A percentile compares a stretch with the other conserved stretches of the same genome.
These are phyloP conservation scores for Botryotinia globosa DNA, from an alignment of 2,329 filamentous ascomycete species.

Conservation along the genomic window DNA sequence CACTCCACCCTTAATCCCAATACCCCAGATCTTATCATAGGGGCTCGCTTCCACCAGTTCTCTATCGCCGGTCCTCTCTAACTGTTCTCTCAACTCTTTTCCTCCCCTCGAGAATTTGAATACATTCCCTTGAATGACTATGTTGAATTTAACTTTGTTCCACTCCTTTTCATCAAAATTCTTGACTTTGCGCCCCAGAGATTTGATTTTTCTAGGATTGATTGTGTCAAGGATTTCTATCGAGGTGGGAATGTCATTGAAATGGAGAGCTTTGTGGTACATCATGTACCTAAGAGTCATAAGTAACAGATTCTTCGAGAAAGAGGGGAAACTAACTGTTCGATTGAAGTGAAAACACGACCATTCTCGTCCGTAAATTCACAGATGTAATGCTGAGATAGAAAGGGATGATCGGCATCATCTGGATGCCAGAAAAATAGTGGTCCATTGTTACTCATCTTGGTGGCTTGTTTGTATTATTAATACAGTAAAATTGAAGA, in stretches of 20 bases:
- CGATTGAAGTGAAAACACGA: background rate
- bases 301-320: too few relatives aligned
- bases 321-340: background rate
- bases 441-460: background rate
- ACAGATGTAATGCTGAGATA: slow-evolving; percentile 4
- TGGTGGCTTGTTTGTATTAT: background rate
- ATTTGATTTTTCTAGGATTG: background rate
- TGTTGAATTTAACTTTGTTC: background rate
- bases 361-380: background rate
- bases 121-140: background rate
- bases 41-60: slow-evolving; percentile 12
- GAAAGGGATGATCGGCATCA: background rate
- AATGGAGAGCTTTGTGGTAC: slow-evolving; percentile 3
- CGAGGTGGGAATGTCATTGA: background rate
- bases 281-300: slow-evolving; percentile 1
- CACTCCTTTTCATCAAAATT: background rate
- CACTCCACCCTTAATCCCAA: background rate
- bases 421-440: slow-evolving; percentile 14
- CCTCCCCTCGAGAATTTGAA: slow-evolving; percentile 8
- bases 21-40: slow-evolving; percentile 7
- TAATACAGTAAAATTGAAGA: background rate
- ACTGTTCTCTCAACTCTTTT: background rate
- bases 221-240: background rate
- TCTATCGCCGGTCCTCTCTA: background rate
- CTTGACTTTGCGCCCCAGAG: background rate